Evolutionary conservation across 2,329 filamentous ascomycete species (phyloP), one percentile per base, ranked within the genome.

Genomic region (Aureobasidium lini): DNA sequence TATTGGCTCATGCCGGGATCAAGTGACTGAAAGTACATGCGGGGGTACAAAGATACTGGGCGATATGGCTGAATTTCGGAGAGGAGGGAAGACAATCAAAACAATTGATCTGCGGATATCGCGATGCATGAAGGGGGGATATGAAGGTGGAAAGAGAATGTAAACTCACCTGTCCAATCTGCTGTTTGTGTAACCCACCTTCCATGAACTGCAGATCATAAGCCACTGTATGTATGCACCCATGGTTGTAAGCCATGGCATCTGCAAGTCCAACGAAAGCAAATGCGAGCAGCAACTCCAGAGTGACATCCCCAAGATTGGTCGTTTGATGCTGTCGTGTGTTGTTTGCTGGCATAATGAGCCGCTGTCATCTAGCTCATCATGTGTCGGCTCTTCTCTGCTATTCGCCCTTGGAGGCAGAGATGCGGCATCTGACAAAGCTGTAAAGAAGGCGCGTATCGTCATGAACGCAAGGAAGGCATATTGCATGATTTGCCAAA

Each of bases 161-260:
- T 10, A 36, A 66, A 81, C 90, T 87, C 85, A 97, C 93, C 90
- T 95, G 79, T 97, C 93, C 74, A 96, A 77, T 72, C 85, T 81
- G 64, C 90, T 86, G 72, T 95, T 82, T 31, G 87, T 83, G 68
- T 82, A 81, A 70, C 88, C 90, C 64, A 95, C 74, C 74, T 76
- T 82, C 68, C 90, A 89, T 64, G 89, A 89, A 28, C 91, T 90
- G 68, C 80, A 78, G 69, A 93, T 75, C 68, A 85, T 81, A 65
- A 84, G 80, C 79, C 88, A 86, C 75, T 94, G 90, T 65, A 87
- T 72, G 73, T 96, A 82, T 60, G 88, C 88, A 62, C 94, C 72
- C 66, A 83, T 77, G 70, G 90, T 90, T 69, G 80, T 81, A 60
- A 96, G 81, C 93, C 93, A 97, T 64, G 93, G 93, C 90, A 96